Conservation (phyloP, 1,139 yeast species). For the Candida neerlandica region DNA sequence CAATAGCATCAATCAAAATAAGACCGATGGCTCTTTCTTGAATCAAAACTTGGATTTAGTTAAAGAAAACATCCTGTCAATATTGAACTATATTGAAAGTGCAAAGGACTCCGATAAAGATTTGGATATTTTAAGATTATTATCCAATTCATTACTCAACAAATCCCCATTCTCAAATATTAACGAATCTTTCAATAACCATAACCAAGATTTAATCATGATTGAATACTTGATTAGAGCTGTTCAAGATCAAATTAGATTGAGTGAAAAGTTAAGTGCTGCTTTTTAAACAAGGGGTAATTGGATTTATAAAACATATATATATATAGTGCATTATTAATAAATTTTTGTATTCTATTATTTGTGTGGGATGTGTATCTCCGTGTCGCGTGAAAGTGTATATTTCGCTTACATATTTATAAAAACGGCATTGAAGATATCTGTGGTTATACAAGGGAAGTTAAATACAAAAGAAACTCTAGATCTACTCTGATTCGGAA, state of each 20-base stretch:
- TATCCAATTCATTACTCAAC: conserved; percentile 62
- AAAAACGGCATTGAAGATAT: not conserved
- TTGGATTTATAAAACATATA: not conserved
- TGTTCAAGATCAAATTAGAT: conserved; percentile 81
- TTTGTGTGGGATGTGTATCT: not conserved
- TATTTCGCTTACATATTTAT: not conserved
- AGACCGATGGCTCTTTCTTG: conserved; percentile 41
- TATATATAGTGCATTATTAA: not conserved
- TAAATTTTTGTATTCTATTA: not conserved
- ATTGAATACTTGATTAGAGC: conserved; percentile 84
- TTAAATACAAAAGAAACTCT: not conserved
- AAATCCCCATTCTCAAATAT: conserved; percentile 62
- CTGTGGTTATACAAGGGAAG: not conserved
- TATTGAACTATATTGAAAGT: conserved; percentile 51
- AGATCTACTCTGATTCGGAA: not conserved
- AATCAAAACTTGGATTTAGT: conserved; percentile 59
- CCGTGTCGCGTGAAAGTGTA: not conserved
- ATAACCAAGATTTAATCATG: conserved; percentile 81
- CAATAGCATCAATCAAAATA: conserved; percentile 11
- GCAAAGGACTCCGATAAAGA: conserved; percentile 47
- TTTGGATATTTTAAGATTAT: conserved; percentile 62
- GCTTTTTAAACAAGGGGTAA: not conserved
- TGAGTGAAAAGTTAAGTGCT: conserved; percentile 65
- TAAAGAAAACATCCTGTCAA: conserved; percentile 51
- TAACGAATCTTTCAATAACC: conserved; percentile 66